Base-by-base conservation (phyloP, 2,329 filamentous ascomycete genomes). In the Arthrobotrys sphaeroides region DNA sequence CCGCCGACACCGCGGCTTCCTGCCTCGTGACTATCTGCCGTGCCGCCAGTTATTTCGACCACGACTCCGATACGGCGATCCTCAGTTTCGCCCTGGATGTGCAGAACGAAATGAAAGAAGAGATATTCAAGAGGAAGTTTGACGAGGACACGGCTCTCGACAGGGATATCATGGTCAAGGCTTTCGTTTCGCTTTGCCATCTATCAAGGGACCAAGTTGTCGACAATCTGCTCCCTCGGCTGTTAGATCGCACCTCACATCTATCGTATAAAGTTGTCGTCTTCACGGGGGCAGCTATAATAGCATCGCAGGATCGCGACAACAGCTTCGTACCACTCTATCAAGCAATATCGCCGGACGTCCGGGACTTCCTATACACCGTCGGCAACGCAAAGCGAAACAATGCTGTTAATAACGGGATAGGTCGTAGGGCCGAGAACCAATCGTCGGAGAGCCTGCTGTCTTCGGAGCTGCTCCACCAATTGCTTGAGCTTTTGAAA, bases 51-150 rank as follows among this genome's bases (percentile, higher is more conserved):
- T 88, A 90, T 80, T 90, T 91, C 78, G 84, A 87, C 70, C 83
- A 84, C 5, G 87, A 90, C 73, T 88, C 86, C 79, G 89, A 91
- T 78, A 86, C 87, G 9, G 87, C 87, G 1, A 83, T 90, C 69
- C 84, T 90, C 73, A 90, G 88, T 80, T 91, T 89, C 80, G 89
- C 89, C 40, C 84, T 90, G 81, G 89, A 91, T 80, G 87, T 91
- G 6, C 89, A 91, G 79, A 88, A 90, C 78, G 89, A 91, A 80
- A 85, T 91, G 51, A 85, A 65, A 33, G 73, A 77, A 47, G 68
- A 77, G 47, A 77, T 77, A 60, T 77, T 77, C 43, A 77, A 77
- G 42, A 40, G 59, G 10, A 70, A 77, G 26, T 72, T 72, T 43
- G 66, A 77, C 18, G 86, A 89, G 24, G 82, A 83, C n/a, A 81